Evolutionary conservation across 441 rosid species (phyloP), one percentile per base, ranked within the genome.

Genomic region (Oxalis stricta): DNA sequence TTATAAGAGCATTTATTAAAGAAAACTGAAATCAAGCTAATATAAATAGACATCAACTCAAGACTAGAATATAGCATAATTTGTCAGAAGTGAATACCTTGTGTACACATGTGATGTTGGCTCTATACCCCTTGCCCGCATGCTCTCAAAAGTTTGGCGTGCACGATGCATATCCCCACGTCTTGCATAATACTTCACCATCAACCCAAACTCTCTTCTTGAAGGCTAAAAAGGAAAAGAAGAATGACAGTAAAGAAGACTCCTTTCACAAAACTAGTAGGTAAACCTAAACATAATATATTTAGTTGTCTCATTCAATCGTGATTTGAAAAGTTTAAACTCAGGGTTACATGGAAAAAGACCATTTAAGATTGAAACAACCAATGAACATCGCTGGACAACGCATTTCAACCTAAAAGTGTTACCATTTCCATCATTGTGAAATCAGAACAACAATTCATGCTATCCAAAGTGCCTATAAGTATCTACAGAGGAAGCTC

Each of bases 81-180:
- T 16, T 18, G 24, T 35, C 17, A 35, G 53, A 62, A 64, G 23
- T 32, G 20, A 56, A 31, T 72, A 85, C 96, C 79, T 89, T 34
- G 98, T 82, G 57, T 72, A 89, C 36, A 83, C 84, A 59, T 84
- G 96, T 36, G 87, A 70, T n/a, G 73, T 68, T 52, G 98, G 98
- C 41, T 69, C 76, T 63, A 89, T 89, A 33, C 94, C 98, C 63
- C 93, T 73, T 1, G 93, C 79, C 3, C 89, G 64, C 98, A 89
- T 89, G 58, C 76, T 70, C 70, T 85, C 96, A 58, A 89, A 89
- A 55, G 93, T 78, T 46, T 69, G 89, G 32, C 98, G 88, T 3
- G 98, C 98, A 10, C 85, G 85, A 59, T 89, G 93, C 83, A 85
- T 63, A 54, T 89, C 98, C 13, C 98, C 98, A 62, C 96, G 73